Evolutionary conservation across 116 monocot species (phyloP), one percentile per base, ranked within the genome.

Genomic region (Trichopus zeylanicus): DNA sequence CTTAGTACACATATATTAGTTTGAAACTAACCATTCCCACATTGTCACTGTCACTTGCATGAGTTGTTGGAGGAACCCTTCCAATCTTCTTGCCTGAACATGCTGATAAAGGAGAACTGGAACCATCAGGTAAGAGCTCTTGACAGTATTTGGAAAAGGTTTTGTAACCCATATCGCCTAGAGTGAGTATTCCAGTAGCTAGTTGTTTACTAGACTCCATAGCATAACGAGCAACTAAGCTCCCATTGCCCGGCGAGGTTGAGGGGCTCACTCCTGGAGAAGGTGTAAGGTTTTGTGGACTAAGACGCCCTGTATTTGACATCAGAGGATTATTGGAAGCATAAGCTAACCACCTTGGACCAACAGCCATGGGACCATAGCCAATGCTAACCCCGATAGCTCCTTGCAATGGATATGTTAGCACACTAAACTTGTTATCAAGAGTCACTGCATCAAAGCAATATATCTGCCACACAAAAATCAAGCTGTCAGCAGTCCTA

Each of bases 151-250:
- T 97, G 26, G 87, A 84, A 26, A 97, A 52, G 13, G 91, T 91
- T 67, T 88, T 97, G 52, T 97, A 97, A 42, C 97, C 88, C 84
- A 87, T 91, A 47, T 97, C 97, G 51, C 97, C 87, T 26, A 97
- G 72, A 72, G 84, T 87, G 52, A 97, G 71, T 39, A 97, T 78
- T 56, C 97, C 97, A 73, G 85, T 73, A 66, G 98, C 98, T 35
- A 98, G 63, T n/a, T 91, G 92, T 66, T 98, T 98, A 55, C 88
- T 98, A 7, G 92, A 91, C 61, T 98, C 98, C 88, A 98, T 85
- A 23, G 98, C 98, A 80, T 98, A 98, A 48, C 97, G 78, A 72
- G 91, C 91, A 75, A 97, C 87, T 61, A 97, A 78, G 53, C 57
- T 91, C 23, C 97, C 97, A 71, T 65, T 82, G 48, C 91, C 68